Conservation (phyloP, 2,329 filamentous ascomycete species). For the Aspergillus ibericus region DNA sequence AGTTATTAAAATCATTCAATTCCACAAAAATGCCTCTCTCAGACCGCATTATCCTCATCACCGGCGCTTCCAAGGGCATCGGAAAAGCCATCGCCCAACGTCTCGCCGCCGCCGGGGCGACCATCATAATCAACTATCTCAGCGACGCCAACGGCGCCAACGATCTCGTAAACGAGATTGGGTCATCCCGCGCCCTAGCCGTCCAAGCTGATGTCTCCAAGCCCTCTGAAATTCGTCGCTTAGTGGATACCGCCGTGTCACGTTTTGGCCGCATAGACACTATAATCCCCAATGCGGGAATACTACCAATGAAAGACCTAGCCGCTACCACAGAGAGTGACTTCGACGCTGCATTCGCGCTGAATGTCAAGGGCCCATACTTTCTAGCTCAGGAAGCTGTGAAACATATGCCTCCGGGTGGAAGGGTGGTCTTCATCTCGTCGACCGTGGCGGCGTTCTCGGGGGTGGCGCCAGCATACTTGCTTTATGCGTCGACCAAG, state of each 20-base stretch:
- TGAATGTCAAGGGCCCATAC: conserved; percentile 61
- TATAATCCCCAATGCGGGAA: conserved; percentile 57
- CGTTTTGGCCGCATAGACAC: conserved; percentile 60
- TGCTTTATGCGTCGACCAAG: conserved; percentile 58
- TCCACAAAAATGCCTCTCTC: conserved; percentile 21
- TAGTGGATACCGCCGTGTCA: conserved; percentile 52
- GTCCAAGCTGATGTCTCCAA: conserved; percentile 58
- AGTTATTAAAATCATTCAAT: too few species aligned
- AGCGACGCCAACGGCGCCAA: conserved; percentile 58
- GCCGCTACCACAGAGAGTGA: conserved; percentile 51
- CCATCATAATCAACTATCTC: conserved; percentile 57
- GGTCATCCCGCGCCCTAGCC: conserved; percentile 49
- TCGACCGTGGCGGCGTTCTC: conserved; percentile 44
- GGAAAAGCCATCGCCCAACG: conserved; percentile 40
- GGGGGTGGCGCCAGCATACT: conserved; percentile 47
- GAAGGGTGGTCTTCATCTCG: conserved; percentile 55
- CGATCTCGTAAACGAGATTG: conserved; percentile 50
- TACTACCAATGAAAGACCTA: conserved; percentile 53
- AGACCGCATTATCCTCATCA: conserved; percentile 41
- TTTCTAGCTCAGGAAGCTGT: conserved; percentile 53
- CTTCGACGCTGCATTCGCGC: conserved; percentile 51
- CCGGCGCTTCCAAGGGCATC: conserved; percentile 44
- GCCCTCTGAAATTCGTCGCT: conserved; percentile 47
- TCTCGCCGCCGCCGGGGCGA: conserved; percentile 44
- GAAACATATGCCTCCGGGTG: conserved; percentile 52